Evolutionary conservation across 164 flowering plant species (phyloP).

Genomic region (Echeveria elegans): DNA sequence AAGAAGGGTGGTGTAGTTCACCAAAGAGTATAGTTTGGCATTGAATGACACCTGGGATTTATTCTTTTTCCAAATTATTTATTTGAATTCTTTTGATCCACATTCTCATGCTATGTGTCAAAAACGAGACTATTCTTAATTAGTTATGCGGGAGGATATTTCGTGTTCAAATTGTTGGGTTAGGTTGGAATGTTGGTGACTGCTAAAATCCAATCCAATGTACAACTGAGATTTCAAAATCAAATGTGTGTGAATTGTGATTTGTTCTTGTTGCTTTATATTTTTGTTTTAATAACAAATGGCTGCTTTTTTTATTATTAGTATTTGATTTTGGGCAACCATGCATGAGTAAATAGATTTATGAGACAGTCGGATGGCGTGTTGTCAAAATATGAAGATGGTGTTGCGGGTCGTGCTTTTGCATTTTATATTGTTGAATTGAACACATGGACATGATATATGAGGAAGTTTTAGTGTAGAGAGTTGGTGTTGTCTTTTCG

Average conservation of each 20-base stretch:
- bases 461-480: not conserved
- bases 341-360: not conserved
- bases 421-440: not conserved
- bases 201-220: slow-evolving; percentile 5
- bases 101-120: not conserved
- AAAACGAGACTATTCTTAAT: not conserved
- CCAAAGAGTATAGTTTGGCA: not conserved
- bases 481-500: too few relatives aligned
- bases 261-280: not conserved
- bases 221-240: not conserved
- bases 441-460: not conserved
- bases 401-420: slow-evolving; percentile 2
- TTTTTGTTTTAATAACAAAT: not conserved
- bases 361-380: not conserved
- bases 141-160: not conserved
- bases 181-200: slow-evolving; percentile 8
- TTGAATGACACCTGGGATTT: slow-evolving; percentile 3
- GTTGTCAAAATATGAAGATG: not conserved
- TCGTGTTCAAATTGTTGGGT: slow-evolving; percentile 3
- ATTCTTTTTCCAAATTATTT: not conserved
- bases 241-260: slow-evolving; percentile 2
- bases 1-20: slow-evolving; percentile 6
- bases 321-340: not conserved
- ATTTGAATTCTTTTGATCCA: not conserved
- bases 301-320: not conserved